Evolutionary conservation across 176 grass and related monocot species (phyloP).

Genomic region (Tillandsia fasciculata): DNA sequence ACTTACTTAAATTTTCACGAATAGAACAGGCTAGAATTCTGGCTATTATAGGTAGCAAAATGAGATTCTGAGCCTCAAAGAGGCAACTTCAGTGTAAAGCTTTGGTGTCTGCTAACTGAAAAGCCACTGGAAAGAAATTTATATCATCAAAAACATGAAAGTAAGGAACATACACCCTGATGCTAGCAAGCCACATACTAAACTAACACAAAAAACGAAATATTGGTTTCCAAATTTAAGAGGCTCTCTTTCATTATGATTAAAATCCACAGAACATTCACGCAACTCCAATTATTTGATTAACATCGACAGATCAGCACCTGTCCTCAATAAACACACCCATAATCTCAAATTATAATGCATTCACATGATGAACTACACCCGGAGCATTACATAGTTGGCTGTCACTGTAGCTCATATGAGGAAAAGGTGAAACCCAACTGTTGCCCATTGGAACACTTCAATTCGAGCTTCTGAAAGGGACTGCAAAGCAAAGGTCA

Average conservation of each 20-base stretch:
- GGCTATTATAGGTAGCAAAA: no score
- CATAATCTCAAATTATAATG: neutral
- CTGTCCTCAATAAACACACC: neutral
- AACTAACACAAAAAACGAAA: no score
- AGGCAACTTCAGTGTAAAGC: no score
- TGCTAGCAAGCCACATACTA: no score
- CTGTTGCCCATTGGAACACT: slow-evolving; percentile 71
- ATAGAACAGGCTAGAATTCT: no score
- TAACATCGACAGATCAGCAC: neutral
- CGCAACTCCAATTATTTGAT: neutral
- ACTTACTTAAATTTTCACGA: no score
- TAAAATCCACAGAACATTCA: neutral
- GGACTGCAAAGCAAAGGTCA: slow-evolving; percentile 36
- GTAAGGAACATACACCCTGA: no score
- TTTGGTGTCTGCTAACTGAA: no score
- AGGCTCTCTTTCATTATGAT: neutral
- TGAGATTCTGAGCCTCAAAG: no score
- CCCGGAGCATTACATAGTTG: neutral
- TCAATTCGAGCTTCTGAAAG: slow-evolving; percentile 96
- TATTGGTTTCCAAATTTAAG: neutral
- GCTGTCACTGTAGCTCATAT: slow-evolving; percentile 65
- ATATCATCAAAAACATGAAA: no score
- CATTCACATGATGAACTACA: neutral
- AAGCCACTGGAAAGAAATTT: no score
- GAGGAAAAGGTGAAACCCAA: slow-evolving; percentile 91